These are phyloP conservation scores for Verticillium alfalfae DNA, from an alignment of 2,329 filamentous ascomycete genomes.

Conservation along the genomic window DNA sequence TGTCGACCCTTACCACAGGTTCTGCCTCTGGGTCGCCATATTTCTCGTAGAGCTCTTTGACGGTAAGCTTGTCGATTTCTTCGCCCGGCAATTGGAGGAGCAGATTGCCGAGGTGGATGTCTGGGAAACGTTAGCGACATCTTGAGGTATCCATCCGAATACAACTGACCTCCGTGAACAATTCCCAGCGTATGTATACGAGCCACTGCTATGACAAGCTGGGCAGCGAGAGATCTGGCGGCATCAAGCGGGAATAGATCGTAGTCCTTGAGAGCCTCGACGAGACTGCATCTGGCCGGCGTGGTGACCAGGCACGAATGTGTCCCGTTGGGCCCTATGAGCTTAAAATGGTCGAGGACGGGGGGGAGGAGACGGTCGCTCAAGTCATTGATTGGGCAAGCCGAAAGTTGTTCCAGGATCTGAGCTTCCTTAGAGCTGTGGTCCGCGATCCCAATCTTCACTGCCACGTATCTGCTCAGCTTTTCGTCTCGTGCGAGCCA, in stretches of 20 bases:
- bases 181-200: conserved; percentile 14
- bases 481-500: conserved; percentile 24
- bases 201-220: conserved; percentile 15
- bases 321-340: conserved; percentile 11
- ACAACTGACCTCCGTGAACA: conserved; percentile 16
- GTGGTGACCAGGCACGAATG: conserved; percentile 11
- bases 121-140: conserved; percentile 5
- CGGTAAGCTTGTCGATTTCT: conserved; percentile 14
- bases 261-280: not conserved
- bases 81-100: conserved; percentile 16
- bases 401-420: conserved; percentile 9
- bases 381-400: no score
- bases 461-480: conserved; percentile 19
- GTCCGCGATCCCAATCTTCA: conserved; percentile 25
- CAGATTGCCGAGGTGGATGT: conserved; percentile 26
- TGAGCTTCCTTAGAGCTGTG: conserved; percentile 2
- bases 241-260: conserved; percentile 8
- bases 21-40: conserved; percentile 17
- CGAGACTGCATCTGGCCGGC: conserved; percentile 11
- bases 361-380: not conserved
- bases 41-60: conserved; percentile 17
- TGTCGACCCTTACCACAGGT: conserved; percentile 12
- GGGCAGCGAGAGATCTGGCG: conserved; percentile 10
- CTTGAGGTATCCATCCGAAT: no score
- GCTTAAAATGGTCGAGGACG: conserved; percentile 9